Conservation (phyloP, 129 eudicot genomes). For the Pseudognaphalium luteoalbum region DNA sequence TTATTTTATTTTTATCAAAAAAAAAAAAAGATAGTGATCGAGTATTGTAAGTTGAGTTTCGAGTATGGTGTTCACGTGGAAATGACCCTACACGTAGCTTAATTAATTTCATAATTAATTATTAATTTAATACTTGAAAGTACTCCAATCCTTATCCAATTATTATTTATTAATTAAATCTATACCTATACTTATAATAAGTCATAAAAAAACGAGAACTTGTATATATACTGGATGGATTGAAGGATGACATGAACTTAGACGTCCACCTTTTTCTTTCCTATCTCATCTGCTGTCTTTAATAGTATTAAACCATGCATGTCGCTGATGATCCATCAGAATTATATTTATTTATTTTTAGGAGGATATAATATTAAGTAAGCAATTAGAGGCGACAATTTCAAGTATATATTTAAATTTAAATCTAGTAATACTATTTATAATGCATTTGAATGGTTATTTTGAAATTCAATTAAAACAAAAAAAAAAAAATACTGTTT, state of each 20-base stretch:
- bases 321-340: neutral
- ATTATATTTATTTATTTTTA: neutral
- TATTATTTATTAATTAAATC: neutral
- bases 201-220: neutral
- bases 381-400: too few species aligned
- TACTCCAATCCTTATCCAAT: conserved; percentile 26
- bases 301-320: neutral
- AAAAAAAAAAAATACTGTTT: too few species aligned
- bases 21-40: neutral
- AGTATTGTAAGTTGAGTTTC: conserved; percentile 8
- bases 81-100: conserved; percentile 46
- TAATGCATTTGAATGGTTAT: too few species aligned
- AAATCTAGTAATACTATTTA: too few species aligned
- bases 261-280: conserved; percentile 26
- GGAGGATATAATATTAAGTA: too few species aligned
- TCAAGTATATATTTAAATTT: too few species aligned
- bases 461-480: too few species aligned
- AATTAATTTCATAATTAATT: neutral
- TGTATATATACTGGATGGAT: neutral
- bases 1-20: too few species aligned
- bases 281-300: conserved; percentile 2
- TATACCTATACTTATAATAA: conserved; percentile 2
- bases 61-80: conserved; percentile 61
- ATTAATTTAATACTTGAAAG: conserved; percentile 10
- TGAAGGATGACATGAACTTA: conserved; percentile 29